Percentiles rank a stretch among this genome's conserved stretches.
Evolutionary conservation across 768 basidiomycete species (phyloP).

Genomic region (Nidularia sp.): DNA sequence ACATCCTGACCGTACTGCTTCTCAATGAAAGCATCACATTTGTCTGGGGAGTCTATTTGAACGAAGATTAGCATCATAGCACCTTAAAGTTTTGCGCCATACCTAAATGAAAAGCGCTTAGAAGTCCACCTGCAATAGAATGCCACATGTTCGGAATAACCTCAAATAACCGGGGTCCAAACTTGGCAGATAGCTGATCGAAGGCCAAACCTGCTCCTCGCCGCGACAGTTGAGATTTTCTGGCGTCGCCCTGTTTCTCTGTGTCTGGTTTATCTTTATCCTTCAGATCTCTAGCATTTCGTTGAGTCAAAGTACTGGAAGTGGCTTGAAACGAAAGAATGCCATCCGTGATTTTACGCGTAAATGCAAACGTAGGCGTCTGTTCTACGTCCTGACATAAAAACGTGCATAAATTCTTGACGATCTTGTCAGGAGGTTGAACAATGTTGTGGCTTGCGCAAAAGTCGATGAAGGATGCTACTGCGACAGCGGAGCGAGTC

Average conservation of each 20-base stretch:
- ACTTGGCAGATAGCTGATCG: slow-evolving; percentile 67
- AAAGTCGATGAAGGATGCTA: slow-evolving; percentile 85
- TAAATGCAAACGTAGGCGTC: slow-evolving; percentile 83
- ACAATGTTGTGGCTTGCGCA: slow-evolving; percentile 68
- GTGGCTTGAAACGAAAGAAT: slow-evolving; percentile 70
- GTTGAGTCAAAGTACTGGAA: slow-evolving; percentile 19
- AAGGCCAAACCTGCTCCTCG: slow-evolving; percentile 87
- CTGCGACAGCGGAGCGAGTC: slow-evolving; percentile 78
- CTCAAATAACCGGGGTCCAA: slow-evolving; percentile 68
- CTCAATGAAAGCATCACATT: slow-evolving; percentile 64
- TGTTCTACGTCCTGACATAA: slow-evolving; percentile 87
- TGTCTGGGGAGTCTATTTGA: slow-evolving; percentile 43
- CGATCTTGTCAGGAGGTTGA: slow-evolving; percentile 92
- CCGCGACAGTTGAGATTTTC: slow-evolving; percentile 67
- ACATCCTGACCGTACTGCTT: slow-evolving; percentile 82
- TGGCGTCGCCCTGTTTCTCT: slow-evolving; percentile 48
- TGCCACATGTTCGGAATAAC: slow-evolving; percentile 95
- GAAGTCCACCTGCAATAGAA: slow-evolving; percentile 78
- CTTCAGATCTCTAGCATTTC: slow-evolving; percentile 33
- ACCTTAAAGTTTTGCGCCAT: slow-evolving; percentile 29
- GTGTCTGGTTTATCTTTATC: slow-evolving; percentile 36
- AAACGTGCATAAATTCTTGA: slow-evolving; percentile 96
- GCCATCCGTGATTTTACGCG: slow-evolving; percentile 58
- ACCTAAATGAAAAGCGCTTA: slow-evolving; percentile 50
- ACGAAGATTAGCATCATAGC: slow-evolving; percentile 13